Percentiles rank a stretch among this genome's conserved stretches.
phyloP scores from a whole-genome alignment of 495 filamentous ascomycete genomes.

The Xylaria cubensis region DNA sequence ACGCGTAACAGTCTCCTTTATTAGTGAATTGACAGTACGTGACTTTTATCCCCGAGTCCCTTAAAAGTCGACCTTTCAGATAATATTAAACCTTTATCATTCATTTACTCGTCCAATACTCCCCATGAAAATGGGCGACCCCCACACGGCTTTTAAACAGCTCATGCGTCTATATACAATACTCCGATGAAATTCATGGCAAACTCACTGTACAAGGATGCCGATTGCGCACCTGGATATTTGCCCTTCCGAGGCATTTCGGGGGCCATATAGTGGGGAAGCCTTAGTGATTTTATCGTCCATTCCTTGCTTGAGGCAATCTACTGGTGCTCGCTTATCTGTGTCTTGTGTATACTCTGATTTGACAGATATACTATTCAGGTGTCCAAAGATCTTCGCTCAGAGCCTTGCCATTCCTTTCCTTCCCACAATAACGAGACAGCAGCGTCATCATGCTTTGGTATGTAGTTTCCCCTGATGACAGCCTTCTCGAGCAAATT shows the following conservation, averaged over 20 bases:
- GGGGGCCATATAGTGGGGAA: too few species aligned
- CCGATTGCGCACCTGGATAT: too few species aligned
- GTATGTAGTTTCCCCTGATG: slow-evolving; percentile 25
- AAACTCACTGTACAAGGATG: too few species aligned
- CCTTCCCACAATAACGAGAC: too few species aligned
- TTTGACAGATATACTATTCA: too few species aligned
- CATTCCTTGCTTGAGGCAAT: too few species aligned
- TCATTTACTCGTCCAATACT: background rate
- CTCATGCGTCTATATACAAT: background rate
- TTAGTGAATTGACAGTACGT: background rate
- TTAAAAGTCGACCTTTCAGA: background rate
- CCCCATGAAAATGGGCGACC: background rate
- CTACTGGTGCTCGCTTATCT: too few species aligned
- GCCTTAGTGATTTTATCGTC: too few species aligned
- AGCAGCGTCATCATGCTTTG: slow-evolving; percentile 29
- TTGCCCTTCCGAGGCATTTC: too few species aligned
- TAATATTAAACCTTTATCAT: background rate
- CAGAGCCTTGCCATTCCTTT: too few species aligned
- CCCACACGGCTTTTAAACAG: background rate
- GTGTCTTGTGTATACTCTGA: too few species aligned
- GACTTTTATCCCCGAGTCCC: background rate
- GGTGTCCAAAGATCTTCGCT: too few species aligned
- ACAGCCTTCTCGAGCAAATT: slow-evolving; percentile 32
- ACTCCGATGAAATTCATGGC: background rate
- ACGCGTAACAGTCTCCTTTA: background rate